Evolutionary conservation across 345 rosid species (phyloP).

Genomic region (Euphorbia lathyris): DNA sequence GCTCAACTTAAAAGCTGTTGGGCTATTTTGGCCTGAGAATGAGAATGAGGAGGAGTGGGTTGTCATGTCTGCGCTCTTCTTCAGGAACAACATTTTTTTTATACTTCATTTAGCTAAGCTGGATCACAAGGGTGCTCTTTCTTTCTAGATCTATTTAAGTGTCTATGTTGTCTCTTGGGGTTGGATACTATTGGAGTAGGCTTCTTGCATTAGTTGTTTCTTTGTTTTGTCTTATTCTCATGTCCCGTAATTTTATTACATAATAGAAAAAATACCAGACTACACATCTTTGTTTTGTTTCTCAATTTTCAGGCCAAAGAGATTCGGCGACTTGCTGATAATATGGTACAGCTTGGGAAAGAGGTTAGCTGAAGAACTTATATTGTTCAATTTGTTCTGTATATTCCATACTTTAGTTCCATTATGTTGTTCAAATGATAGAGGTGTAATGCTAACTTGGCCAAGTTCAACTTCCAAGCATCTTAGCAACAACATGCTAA

Average conservation of each 20-base stretch:
- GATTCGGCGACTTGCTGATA: conserved; percentile 80
- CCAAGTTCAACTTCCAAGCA: background rate
- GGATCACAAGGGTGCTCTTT: background rate
- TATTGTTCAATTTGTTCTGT: background rate
- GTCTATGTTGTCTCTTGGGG: too few relatives aligned
- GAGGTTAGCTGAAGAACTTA: conserved; percentile 40
- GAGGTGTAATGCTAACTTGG: background rate
- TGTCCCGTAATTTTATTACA: too few relatives aligned
- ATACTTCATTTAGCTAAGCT: background rate
- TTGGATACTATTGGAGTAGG: too few relatives aligned
- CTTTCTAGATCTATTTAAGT: too few relatives aligned
- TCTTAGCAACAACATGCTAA: background rate
- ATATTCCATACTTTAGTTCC: background rate
- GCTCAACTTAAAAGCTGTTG: background rate
- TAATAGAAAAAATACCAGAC: background rate
- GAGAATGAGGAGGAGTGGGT: background rate
- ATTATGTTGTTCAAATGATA: background rate
- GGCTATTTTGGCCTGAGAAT: background rate
- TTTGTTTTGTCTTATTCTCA: too few relatives aligned
- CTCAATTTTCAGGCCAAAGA: conserved; percentile 67
- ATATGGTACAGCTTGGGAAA: conserved; percentile 92
- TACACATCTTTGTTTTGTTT: background rate
- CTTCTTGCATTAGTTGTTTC: too few relatives aligned
- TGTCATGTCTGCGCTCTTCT: background rate
- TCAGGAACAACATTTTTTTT: background rate